Evolutionary conservation across 2,329 filamentous ascomycete genomes (phyloP).

Genomic region (Venturia asperata): DNA sequence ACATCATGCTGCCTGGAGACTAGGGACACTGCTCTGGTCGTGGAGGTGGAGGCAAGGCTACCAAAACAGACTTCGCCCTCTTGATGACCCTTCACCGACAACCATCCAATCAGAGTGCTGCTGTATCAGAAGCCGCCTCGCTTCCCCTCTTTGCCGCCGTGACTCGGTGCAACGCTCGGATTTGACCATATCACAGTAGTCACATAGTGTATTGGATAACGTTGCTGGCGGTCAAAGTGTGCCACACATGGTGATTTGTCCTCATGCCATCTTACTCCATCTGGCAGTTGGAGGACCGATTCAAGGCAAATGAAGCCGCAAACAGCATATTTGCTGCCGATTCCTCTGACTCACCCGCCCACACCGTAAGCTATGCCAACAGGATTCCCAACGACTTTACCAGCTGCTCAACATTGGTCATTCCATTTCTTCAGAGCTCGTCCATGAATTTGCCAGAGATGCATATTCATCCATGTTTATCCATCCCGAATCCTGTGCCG

Average conservation of each 20-base stretch:
- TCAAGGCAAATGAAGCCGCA: not conserved
- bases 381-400: not conserved
- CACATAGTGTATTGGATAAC: not conserved
- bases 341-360: constrained; percentile 10
- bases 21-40: not conserved
- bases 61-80: not conserved
- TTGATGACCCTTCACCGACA: not conserved
- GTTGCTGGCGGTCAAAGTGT: not conserved
- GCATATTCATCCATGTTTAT: too few species aligned
- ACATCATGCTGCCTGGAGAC: too few species aligned
- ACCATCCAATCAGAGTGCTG: not conserved
- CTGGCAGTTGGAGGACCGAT: not conserved
- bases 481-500: too few species aligned
- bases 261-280: not conserved
- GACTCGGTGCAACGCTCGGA: constrained; percentile 3
- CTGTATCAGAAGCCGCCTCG: not conserved
- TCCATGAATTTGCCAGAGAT: too few species aligned
- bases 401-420: not conserved
- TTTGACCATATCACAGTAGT: too few species aligned
- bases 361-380: not conserved
- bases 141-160: constrained; percentile 8
- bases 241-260: not conserved
- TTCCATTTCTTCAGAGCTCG: too few species aligned
- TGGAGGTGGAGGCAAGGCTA: not conserved
- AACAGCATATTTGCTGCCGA: constrained; percentile 4